These are phyloP conservation scores for Penicillium atrosanguineum DNA, from an alignment of 495 filamentous ascomycete genomes.

Conservation along the genomic window DNA sequence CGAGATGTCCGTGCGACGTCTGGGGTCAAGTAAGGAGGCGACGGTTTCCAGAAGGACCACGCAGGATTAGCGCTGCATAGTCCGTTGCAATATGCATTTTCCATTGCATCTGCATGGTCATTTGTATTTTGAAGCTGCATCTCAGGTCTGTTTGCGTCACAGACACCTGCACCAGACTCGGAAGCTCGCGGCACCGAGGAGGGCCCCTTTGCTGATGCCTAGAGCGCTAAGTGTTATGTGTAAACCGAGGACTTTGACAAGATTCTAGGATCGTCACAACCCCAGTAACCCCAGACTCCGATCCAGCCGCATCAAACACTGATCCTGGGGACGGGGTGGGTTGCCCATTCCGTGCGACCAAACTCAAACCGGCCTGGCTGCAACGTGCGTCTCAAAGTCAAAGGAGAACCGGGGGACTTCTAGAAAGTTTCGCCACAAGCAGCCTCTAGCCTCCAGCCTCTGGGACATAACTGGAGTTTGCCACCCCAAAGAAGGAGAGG, in stretches of 20 bases:
- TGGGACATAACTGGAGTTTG: neutral
- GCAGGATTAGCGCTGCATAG: slow-evolving; percentile 2
- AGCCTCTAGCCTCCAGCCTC: neutral
- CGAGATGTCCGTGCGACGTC: slow-evolving; percentile 28
- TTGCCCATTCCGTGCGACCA: slow-evolving; percentile 20
- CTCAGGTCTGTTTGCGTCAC: neutral
- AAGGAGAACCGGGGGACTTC: slow-evolving; percentile 13
- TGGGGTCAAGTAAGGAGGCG: neutral
- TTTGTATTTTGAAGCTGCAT: neutral
- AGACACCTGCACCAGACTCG: neutral
- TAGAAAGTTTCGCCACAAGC: slow-evolving; percentile 16
- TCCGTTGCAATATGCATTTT: neutral
- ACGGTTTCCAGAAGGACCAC: neutral
- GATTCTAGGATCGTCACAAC: neutral
- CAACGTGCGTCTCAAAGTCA: slow-evolving; percentile 17
- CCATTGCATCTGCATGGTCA: neutral
- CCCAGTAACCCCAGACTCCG: slow-evolving; percentile 11
- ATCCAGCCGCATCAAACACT: slow-evolving; percentile 20
- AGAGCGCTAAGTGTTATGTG: too few species aligned
- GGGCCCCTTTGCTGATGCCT: neutral
- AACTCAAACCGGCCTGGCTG: slow-evolving; percentile 28
- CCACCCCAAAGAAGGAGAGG: neutral
- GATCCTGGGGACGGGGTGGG: slow-evolving; percentile 2
- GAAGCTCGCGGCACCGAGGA: neutral
- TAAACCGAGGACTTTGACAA: neutral